Conservation (phyloP, 2,329 filamentous ascomycete genomes). For the Clarireedia paspali region DNA sequence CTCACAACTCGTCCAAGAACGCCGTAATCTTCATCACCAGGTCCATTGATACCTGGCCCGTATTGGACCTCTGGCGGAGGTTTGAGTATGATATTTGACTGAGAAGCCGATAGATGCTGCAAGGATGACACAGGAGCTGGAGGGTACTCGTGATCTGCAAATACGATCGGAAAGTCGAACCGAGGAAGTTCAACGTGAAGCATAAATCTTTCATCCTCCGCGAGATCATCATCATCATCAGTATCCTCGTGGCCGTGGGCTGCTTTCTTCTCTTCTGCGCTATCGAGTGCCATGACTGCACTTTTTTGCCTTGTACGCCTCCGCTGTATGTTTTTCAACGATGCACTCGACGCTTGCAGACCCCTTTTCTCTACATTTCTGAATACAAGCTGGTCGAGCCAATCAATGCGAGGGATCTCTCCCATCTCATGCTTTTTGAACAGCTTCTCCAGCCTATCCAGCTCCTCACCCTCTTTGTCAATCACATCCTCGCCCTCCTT, state of each 20-base stretch:
- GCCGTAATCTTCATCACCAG: constrained; percentile 42
- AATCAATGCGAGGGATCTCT: constrained; percentile 85
- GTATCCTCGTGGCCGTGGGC: constrained; percentile 34
- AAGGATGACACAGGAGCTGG: constrained; percentile 75
- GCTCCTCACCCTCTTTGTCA: constrained; percentile 72
- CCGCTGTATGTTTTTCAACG: constrained; percentile 49
- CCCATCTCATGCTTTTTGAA: constrained; percentile 99
- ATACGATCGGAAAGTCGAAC: constrained; percentile 93
- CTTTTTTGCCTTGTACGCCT: constrained; percentile 31
- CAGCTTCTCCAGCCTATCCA: constrained; percentile 79
- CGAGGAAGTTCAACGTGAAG: constrained; percentile 87
- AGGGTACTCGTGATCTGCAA: constrained; percentile 87
- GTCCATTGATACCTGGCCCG: constrained; percentile 77
- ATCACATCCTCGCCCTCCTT: constrained; percentile 37
- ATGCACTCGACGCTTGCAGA: constrained; percentile 54
- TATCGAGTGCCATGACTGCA: constrained; percentile 30
- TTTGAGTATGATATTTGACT: constrained; percentile 64
- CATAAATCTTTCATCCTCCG: constrained; percentile 57
- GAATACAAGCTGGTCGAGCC: constrained; percentile 93
- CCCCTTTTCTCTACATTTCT: constrained; percentile 77
- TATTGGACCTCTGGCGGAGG: constrained; percentile 83
- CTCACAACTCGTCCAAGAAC: constrained; percentile 60
- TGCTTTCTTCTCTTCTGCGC: constrained; percentile 19
- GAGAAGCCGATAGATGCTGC: constrained; percentile 53
- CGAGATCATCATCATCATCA: constrained; percentile 26